phyloP scores from a whole-genome alignment of 2,329 filamentous ascomycete species.

The Talaromyces sp. region DNA sequence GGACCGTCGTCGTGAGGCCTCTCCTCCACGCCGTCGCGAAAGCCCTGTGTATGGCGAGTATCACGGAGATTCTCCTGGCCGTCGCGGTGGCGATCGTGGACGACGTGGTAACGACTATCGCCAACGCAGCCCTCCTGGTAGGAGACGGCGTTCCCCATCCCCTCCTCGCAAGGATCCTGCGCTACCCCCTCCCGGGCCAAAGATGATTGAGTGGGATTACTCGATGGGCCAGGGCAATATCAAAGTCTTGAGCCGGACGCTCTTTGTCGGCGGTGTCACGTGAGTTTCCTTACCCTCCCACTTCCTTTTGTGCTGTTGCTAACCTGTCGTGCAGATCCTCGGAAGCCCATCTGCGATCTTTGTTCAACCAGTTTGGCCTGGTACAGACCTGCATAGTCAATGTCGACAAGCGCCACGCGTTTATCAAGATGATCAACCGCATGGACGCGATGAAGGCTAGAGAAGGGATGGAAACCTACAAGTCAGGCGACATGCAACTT shows the following conservation, averaged over 20 bases:
- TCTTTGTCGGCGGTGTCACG: constrained; percentile 95
- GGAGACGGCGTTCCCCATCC: constrained; percentile 59
- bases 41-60: constrained; percentile 70
- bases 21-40: constrained; percentile 56
- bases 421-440: constrained; percentile 96
- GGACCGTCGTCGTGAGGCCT: constrained; percentile 62
- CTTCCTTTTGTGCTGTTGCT: constrained; percentile 11
- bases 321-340: constrained; percentile 52
- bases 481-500: constrained; percentile 65
- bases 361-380: constrained; percentile 75
- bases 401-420: constrained; percentile 94
- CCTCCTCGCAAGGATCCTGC: constrained; percentile 42
- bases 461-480: constrained; percentile 75
- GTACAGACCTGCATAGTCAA: constrained; percentile 99
- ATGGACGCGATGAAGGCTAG: constrained; percentile 78
- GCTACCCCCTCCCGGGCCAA: constrained; percentile 50
- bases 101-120: constrained; percentile 62
- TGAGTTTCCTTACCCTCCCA: constrained; percentile 43
- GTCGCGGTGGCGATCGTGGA: constrained; percentile 51
- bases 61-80: constrained; percentile 61
- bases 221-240: constrained; percentile 70
- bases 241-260: constrained; percentile 86
- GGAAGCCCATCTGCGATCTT: constrained; percentile 71
- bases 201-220: constrained; percentile 75
- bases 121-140: constrained; percentile 74